Conservation (phyloP, 352 stramenopile genomes). For the Peronospora tabacina region DNA sequence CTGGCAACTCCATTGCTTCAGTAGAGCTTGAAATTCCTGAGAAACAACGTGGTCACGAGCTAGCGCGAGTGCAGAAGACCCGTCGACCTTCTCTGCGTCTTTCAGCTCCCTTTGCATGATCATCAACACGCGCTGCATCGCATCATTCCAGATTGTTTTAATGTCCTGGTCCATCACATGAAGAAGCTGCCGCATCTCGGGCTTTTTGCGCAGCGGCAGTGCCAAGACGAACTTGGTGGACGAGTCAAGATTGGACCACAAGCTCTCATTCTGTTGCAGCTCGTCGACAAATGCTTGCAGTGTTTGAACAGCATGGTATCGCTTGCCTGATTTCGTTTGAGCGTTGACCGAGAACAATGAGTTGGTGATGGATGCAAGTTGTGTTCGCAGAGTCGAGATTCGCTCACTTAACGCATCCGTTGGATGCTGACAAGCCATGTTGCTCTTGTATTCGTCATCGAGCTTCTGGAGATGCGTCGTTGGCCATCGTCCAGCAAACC, state of each 20-base stretch:
- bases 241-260: conserved; percentile 24
- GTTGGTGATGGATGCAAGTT: conserved; percentile 24
- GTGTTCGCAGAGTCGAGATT: conserved; percentile 18
- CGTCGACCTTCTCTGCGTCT: background rate
- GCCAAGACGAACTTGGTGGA: conserved; percentile 24
- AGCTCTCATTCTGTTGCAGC: conserved; percentile 16
- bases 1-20: conserved; percentile 19
- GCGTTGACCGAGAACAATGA: conserved; percentile 27
- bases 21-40: conserved; percentile 21
- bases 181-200: conserved; percentile 29
- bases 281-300: conserved; percentile 20
- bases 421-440: background rate
- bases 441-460: conserved; percentile 12
- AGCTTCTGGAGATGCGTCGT: conserved; percentile 17
- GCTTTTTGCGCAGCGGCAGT: conserved; percentile 30
- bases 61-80: conserved; percentile 1
- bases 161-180: conserved; percentile 19
- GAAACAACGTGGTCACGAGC: conserved; percentile 16
- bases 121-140: conserved; percentile 23
- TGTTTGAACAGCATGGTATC: conserved; percentile 19
- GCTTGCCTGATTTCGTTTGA: conserved; percentile 20
- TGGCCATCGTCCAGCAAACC: conserved; percentile 27
- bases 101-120: conserved; percentile 17
- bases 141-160: conserved; percentile 23
- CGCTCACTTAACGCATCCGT: conserved; percentile 8